Base-by-base conservation (phyloP, 257 asterid genomes). In the Penstemon barbatus region DNA sequence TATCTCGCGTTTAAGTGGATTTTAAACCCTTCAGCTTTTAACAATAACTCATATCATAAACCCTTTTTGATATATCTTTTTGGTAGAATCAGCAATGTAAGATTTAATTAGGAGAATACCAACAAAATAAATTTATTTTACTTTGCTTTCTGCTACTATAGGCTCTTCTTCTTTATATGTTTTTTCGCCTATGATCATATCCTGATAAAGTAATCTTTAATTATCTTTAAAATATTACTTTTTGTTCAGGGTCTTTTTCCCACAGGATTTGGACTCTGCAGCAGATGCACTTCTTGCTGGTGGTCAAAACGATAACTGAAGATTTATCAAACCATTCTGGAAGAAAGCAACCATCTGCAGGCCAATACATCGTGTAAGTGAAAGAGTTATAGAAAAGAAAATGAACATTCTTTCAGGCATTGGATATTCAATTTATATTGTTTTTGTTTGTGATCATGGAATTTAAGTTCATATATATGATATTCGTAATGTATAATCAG, bases 191-290 rank as follows among this genome's bases (percentile, higher is more conserved):
- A 25, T 57, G 45, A 11, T 3, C 63, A 4, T 49, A 19, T 54
- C 33, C 38, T 38, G 57, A 39, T 72, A 39, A 61, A 50, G 5
- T 6, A 54, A 15, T 13, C 7, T 52, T 3, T 15, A 15, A 45
- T 5, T 37, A 11, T 44, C 8, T 4, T 7, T 10, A 46, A 44
- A 33, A 33, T 25, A 11, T 36, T 44, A 58, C 41, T 44, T 61
- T 15, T 70, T 69, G 37, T 81, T 51, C 82, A 91, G 96, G 91
- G 89, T 89, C 50, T 91, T 91, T 76, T 89, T 91, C 74, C 96
- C 98, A 2, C 95, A 85, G 48, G 98, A 91, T 65, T 62, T 91
- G 87, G 94, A 91, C 72, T 76, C 94, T 0, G 92, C 86, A 69
- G 96, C 95, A 9, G 98, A 89, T 66, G 95, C 88, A 10, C 85